Conservation (phyloP, 1,284 basidiomycete genomes). For the Irpex sp. region DNA sequence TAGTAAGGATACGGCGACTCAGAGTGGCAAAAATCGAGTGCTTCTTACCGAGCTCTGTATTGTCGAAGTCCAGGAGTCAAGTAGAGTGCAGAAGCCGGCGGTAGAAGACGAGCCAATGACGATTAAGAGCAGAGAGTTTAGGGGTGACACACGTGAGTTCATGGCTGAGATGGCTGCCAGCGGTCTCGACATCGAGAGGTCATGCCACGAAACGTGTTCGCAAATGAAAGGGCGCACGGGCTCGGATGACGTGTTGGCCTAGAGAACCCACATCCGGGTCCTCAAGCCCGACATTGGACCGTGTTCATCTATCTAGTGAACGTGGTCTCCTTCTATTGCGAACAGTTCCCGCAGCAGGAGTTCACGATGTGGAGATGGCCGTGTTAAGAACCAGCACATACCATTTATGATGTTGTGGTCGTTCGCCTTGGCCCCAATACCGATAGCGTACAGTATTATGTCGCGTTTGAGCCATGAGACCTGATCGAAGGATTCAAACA, state of each 20-base stretch:
- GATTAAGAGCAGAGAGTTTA: not conserved
- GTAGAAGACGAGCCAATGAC: not conserved
- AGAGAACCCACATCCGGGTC: not conserved
- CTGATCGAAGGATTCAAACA: conserved; percentile 30
- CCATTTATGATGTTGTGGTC: conserved; percentile 63
- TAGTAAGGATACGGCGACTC: conserved; percentile 5
- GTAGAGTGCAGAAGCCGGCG: not conserved
- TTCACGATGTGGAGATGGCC: not conserved
- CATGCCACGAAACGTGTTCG: not conserved
- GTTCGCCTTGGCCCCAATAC: conserved; percentile 67
- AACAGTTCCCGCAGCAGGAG: not conserved
- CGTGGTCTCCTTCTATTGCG: not conserved
- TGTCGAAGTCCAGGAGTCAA: conserved; percentile 1
- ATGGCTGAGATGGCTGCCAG: not conserved
- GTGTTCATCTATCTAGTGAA: not conserved
- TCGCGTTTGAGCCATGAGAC: conserved; percentile 73
- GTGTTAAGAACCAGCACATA: conserved; percentile 25
- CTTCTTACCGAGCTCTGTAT: conserved; percentile 24
- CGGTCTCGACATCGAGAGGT: not conserved
- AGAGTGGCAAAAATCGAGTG: not conserved
- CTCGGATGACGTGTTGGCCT: not conserved
- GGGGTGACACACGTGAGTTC: not conserved
- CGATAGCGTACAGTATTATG: conserved; percentile 61
- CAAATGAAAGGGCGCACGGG: not conserved
- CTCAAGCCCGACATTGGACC: not conserved